A percentile compares a stretch with the other conserved stretches of the same genome.
Conservation (phyloP, 495 filamentous ascomycete species). For the Hyaloscypha hepaticicola region DNA sequence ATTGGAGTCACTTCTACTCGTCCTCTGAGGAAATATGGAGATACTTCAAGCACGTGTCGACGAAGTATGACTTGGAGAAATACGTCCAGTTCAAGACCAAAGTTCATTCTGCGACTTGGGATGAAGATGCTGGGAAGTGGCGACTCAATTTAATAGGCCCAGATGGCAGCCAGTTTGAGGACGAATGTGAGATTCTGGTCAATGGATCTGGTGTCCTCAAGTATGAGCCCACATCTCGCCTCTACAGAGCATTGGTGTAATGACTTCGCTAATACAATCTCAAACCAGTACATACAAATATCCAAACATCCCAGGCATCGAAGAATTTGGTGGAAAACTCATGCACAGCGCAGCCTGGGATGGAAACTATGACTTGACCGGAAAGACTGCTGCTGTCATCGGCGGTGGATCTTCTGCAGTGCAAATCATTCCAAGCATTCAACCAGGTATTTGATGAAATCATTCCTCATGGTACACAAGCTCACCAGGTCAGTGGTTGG, state of each 20-base stretch:
- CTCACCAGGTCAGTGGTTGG: slow-evolving; percentile 33
- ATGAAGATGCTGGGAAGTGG: slow-evolving; percentile 18
- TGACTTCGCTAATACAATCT: slow-evolving; percentile 7
- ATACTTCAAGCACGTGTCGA: slow-evolving; percentile 56
- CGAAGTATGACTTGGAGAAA: slow-evolving; percentile 54
- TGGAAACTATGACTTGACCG: slow-evolving; percentile 40
- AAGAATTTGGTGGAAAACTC: slow-evolving; percentile 52
- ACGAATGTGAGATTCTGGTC: slow-evolving; percentile 21
- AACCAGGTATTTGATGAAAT: slow-evolving; percentile 36
- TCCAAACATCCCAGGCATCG: slow-evolving; percentile 53
- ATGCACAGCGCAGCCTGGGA: slow-evolving; percentile 57
- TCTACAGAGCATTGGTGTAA: slow-evolving; percentile 34
- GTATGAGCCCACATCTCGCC: slow-evolving; percentile 36
- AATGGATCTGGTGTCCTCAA: slow-evolving; percentile 24
- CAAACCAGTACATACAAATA: slow-evolving; percentile 41
- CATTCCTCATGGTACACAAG: neutral
- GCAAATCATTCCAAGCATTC: slow-evolving; percentile 46
- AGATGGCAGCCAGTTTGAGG: slow-evolving; percentile 32
- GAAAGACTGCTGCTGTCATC: slow-evolving; percentile 50
- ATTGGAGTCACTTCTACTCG: slow-evolving; percentile 52
- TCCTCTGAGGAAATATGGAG: slow-evolving; percentile 54
- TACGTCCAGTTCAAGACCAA: slow-evolving; percentile 38
- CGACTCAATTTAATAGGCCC: slow-evolving; percentile 28
- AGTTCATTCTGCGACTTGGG: slow-evolving; percentile 15
- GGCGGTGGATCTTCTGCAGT: slow-evolving; percentile 56